Percentiles rank a stretch among this genome's conserved stretches.
phyloP scores from a whole-genome alignment of 768 basidiomycete species.

The Candolleomyces eurysporus region DNA sequence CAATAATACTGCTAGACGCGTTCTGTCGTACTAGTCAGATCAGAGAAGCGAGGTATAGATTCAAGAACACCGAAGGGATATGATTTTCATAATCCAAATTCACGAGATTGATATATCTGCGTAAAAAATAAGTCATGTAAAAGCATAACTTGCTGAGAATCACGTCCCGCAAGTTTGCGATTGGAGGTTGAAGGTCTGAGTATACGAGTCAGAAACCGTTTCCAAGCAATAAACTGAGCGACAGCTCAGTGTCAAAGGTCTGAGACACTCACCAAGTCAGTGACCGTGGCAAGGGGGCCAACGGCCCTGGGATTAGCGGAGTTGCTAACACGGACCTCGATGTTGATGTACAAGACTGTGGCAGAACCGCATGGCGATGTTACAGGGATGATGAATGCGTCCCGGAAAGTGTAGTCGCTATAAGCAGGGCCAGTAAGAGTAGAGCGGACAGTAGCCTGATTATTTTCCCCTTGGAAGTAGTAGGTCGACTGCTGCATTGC shows the following conservation, averaged over 20 bases:
- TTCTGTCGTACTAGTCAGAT: no score
- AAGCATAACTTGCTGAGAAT: background rate
- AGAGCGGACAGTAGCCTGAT: conserved; percentile 8
- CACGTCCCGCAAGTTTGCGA: background rate
- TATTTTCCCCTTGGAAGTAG: conserved; percentile 15
- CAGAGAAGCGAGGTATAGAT: no score
- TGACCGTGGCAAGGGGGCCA: background rate
- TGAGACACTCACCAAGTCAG: background rate
- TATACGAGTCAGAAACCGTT: background rate
- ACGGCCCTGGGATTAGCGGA: background rate
- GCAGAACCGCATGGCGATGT: background rate
- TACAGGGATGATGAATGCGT: conserved; percentile 2
- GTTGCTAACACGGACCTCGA: conserved; percentile 1
- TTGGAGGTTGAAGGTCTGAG: conserved; percentile 7
- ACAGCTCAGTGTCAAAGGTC: background rate
- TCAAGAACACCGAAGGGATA: no score
- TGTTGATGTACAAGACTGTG: conserved; percentile 2
- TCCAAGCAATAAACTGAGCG: background rate
- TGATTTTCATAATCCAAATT: no score
- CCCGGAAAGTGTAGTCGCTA: conserved; percentile 4
- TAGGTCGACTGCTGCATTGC: background rate
- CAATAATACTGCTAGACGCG: no score
- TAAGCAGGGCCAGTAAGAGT: conserved; percentile 1
- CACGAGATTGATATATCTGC: no score
- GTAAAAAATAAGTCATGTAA: background rate